Evolutionary conservation across 2,329 filamentous ascomycete species (phyloP).

Genomic region (Graphilbum ipis-grandicollis): DNA sequence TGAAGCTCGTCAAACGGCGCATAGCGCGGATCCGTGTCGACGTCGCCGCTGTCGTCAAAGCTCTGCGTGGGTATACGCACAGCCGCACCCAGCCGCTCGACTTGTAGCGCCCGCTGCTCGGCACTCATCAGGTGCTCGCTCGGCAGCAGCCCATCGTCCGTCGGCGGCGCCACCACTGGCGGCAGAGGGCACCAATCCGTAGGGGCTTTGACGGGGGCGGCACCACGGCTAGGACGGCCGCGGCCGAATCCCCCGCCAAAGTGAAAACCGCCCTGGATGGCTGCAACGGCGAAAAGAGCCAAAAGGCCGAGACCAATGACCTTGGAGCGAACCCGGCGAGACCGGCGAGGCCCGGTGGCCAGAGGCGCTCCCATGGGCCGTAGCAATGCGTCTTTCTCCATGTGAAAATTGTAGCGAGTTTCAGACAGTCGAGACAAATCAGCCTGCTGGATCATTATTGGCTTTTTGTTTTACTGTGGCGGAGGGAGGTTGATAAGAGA

Average conservation of each 20-base stretch:
- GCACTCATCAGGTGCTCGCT: constrained; percentile 1
- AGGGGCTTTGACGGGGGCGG: background rate
- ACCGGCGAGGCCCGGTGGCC: too few species aligned
- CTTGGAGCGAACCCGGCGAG: too few species aligned
- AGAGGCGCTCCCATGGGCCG: too few species aligned
- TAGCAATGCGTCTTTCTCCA: too few species aligned
- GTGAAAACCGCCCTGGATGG: background rate
- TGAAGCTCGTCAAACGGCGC: constrained; percentile 37
- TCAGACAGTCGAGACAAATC: too few species aligned
- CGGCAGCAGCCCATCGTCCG: background rate
- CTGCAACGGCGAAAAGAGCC: too few species aligned
- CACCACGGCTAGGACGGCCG: background rate
- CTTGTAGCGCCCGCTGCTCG: constrained; percentile 2
- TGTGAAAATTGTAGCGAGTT: too few species aligned
- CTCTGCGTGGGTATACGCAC: constrained; percentile 15
- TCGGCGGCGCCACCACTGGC: background rate
- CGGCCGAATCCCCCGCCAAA: background rate
- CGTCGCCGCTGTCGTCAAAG: constrained; percentile 24
- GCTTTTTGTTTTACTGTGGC: too few species aligned
- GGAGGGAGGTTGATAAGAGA: too few species aligned
- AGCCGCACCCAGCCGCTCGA: constrained; percentile 13
- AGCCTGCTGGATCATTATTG: too few species aligned
- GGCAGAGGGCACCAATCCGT: constrained; percentile 6
- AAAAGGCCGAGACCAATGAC: too few species aligned
- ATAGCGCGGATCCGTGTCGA: constrained; percentile 40